phyloP scores from a whole-genome alignment of 495 filamentous ascomycete species.

The Stereocaulon alpinum region DNA sequence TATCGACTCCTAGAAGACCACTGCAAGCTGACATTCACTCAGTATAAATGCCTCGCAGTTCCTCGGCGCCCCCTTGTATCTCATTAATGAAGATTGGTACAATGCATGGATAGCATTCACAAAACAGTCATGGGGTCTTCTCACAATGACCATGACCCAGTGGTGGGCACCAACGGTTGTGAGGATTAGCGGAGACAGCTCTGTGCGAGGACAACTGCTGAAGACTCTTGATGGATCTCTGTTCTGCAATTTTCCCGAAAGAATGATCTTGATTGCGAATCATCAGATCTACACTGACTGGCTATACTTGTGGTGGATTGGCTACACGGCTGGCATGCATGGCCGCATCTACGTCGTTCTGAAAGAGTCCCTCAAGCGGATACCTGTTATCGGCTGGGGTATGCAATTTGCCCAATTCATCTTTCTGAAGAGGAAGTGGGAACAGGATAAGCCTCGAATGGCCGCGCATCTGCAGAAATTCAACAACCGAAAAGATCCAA shows the following conservation, averaged over 20 bases:
- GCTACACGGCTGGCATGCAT: conserved; percentile 64
- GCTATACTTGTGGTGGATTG: conserved; percentile 83
- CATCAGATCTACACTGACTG: conserved; percentile 87
- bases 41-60: conserved; percentile 57
- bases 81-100: conserved; percentile 56
- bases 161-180: conserved; percentile 73
- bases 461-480: conserved; percentile 60
- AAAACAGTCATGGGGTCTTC: conserved; percentile 63
- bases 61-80: conserved; percentile 59
- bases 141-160: conserved; percentile 65
- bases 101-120: conserved; percentile 70
- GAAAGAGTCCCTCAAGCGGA: conserved; percentile 69
- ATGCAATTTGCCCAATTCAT: conserved; percentile 81
- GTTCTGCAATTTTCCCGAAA: conserved; percentile 63
- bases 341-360: conserved; percentile 80
- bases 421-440: conserved; percentile 75
- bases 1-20: background rate
- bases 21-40: background rate
- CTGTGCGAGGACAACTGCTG: conserved; percentile 56
- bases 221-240: conserved; percentile 55
- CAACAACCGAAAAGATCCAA: conserved; percentile 53
- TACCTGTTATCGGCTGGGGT: conserved; percentile 64
- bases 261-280: conserved; percentile 72
- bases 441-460: conserved; percentile 60
- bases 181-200: conserved; percentile 65